Percentiles rank a stretch among this genome's conserved stretches.
phyloP scores from a whole-genome alignment of 371 early-diverging fungal species.

The Mortierella sp. region DNA sequence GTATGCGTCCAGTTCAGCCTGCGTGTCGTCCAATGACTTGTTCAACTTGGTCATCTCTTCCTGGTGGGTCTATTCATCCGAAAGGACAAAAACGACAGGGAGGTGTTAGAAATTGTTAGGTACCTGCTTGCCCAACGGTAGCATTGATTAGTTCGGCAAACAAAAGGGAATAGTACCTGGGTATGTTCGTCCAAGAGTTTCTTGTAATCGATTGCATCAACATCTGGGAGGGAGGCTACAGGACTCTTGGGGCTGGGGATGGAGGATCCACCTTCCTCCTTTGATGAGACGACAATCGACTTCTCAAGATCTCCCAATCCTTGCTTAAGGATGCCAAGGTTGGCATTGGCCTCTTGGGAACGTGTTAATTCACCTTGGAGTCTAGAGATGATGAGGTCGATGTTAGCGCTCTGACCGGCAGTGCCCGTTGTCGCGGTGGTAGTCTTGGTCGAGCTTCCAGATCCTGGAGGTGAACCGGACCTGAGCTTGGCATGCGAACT shows the following conservation, averaged over 20 bases:
- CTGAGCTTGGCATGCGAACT: conserved; percentile 29
- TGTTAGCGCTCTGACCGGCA: conserved; percentile 44
- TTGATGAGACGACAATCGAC: conserved; percentile 21
- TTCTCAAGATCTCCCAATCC: conserved; percentile 53
- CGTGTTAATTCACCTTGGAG: conserved; percentile 53
- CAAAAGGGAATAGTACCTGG: conserved; percentile 8
- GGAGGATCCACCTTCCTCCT: conserved; percentile 9
- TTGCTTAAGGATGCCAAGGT: conserved; percentile 41
- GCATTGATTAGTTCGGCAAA: too few relatives aligned
- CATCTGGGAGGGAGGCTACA: conserved; percentile 2
- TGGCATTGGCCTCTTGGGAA: conserved; percentile 52
- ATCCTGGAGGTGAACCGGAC: conserved; percentile 24
- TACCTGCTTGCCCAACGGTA: not conserved
- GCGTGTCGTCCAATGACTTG: conserved; percentile 31
- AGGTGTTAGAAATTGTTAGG: not conserved
- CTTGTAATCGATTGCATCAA: conserved; percentile 8
- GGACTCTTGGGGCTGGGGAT: conserved; percentile 3
- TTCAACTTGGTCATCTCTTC: conserved; percentile 31
- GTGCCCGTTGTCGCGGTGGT: conserved; percentile 10
- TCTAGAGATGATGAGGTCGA: conserved; percentile 53
- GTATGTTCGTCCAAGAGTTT: conserved; percentile 25
- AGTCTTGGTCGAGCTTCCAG: conserved; percentile 17
- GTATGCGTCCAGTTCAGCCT: conserved; percentile 40
- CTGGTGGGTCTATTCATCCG: conserved; percentile 15
- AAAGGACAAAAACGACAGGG: not conserved